phyloP scores from a whole-genome alignment of 2,329 filamentous ascomycete species.

The Rhynchosporium secalis region DNA sequence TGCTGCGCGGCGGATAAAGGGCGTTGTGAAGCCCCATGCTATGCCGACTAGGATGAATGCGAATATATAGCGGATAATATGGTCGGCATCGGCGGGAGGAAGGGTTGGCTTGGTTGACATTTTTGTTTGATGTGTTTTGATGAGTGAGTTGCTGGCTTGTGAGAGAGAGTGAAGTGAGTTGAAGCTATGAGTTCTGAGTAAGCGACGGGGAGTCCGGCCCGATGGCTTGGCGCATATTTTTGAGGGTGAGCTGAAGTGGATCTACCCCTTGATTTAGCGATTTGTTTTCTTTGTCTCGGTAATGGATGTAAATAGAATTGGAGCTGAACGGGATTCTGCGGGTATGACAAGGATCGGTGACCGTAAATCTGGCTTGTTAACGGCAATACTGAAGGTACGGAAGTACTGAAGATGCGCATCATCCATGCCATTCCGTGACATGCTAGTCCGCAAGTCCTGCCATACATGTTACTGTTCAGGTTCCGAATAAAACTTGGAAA shows the following conservation, averaged over 20 bases:
- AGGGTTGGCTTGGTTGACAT: slow-evolving; percentile 12
- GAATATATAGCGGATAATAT: slow-evolving; percentile 72
- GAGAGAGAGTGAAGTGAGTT: not conserved
- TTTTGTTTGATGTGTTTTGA: not conserved
- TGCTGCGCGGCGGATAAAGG: slow-evolving; percentile 87
- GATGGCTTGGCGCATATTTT: slow-evolving; percentile 4
- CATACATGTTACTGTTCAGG: no score
- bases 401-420: no score
- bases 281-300: slow-evolving; percentile 9
- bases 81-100: slow-evolving; percentile 10
- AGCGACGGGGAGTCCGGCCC: not conserved
- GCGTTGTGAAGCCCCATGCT: slow-evolving; percentile 90
- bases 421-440: no score
- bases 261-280: not conserved
- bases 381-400: not conserved
- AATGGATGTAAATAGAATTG: not conserved
- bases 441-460: no score
- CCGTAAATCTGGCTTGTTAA: not conserved
- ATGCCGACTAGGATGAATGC: slow-evolving; percentile 89
- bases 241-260: not conserved
- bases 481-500: no score
- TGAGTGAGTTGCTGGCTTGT: not conserved
- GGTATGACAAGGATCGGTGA: not conserved
- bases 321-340: not conserved
- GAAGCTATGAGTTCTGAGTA: not conserved